Percentiles rank a stretch among this genome's conserved stretches.
These are phyloP conservation scores for Microdochium nivale DNA, from an alignment of 2,329 filamentous ascomycete genomes.

Conservation along the genomic window DNA sequence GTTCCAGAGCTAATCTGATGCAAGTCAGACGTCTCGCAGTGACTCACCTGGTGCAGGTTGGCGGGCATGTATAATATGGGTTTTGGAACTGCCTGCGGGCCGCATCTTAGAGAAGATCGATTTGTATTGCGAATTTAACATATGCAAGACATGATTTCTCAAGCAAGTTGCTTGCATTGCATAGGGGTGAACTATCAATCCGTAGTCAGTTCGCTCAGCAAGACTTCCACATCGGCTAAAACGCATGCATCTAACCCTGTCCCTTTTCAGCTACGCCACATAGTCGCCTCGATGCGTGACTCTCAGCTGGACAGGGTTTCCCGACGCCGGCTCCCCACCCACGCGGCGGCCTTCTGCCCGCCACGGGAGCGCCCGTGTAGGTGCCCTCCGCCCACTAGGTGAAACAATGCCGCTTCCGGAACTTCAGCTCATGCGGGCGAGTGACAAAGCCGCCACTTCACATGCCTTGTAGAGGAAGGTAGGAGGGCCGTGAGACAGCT, in stretches of 20 bases:
- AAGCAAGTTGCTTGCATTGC: too few relatives aligned
- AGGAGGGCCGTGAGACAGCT: too few relatives aligned
- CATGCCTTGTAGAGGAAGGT: background rate
- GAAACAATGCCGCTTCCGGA: background rate
- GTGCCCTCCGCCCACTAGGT: background rate
- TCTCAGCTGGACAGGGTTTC: background rate
- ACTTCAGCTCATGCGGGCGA: background rate
- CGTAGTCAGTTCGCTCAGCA: too few relatives aligned
- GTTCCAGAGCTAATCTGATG: too few relatives aligned
- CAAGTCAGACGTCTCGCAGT: too few relatives aligned
- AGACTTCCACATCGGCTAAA: background rate
- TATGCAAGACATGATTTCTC: too few relatives aligned
- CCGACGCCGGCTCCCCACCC: background rate
- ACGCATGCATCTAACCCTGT: background rate
- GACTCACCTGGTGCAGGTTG: too few relatives aligned
- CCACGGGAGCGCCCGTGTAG: background rate
- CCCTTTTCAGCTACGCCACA: background rate
- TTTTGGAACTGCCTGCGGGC: too few relatives aligned
- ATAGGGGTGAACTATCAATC: too few relatives aligned
- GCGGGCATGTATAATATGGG: too few relatives aligned
- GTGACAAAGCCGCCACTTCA: background rate
- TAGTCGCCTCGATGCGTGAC: background rate
- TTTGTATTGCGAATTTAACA: too few relatives aligned
- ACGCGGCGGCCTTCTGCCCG: background rate
- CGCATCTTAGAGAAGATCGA: too few relatives aligned